phyloP scores from a whole-genome alignment of 768 basidiomycete genomes.

The Mrakia blollopis region DNA sequence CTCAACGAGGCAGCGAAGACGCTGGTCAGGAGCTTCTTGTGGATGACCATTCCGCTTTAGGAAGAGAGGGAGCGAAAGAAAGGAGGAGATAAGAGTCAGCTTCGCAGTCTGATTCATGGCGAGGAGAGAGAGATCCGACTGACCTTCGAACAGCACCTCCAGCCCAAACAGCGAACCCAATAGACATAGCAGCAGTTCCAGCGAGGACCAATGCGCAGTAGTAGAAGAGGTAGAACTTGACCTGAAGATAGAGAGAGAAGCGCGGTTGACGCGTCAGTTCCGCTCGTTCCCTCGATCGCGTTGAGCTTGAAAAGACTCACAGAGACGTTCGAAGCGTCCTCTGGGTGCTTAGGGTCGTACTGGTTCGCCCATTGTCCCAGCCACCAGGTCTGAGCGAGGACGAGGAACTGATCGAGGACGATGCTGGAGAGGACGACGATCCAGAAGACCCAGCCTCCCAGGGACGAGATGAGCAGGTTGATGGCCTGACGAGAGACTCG shows the following conservation, averaged over 20 bases:
- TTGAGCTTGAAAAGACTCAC: constrained; percentile 30
- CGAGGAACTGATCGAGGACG: constrained; percentile 38
- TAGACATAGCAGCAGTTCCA: constrained; percentile 26
- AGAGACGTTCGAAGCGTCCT: constrained; percentile 38
- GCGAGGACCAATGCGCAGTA: constrained; percentile 40
- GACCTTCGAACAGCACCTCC: constrained; percentile 25
- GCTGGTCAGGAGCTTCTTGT: constrained; percentile 23
- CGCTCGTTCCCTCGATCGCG: too few species aligned
- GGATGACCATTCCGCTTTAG: constrained; percentile 28
- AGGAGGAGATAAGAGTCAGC: background rate
- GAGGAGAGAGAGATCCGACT: background rate
- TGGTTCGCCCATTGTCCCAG: constrained; percentile 40
- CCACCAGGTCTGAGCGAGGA: constrained; percentile 30
- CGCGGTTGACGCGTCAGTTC: too few species aligned
- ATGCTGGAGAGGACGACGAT: constrained; percentile 39
- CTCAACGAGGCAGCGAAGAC: constrained; percentile 39
- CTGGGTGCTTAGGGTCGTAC: constrained; percentile 36
- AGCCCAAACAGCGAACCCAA: constrained; percentile 30
- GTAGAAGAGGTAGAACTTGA: constrained; percentile 42
- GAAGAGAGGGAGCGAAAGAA: background rate
- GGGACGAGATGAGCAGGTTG: constrained; percentile 33
- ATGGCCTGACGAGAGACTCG: constrained; percentile 18
- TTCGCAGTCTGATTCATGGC: background rate
- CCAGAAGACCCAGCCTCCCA: constrained; percentile 45
- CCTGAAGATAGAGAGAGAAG: background rate